Evolutionary conservation across 345 rosid species (phyloP), one percentile per base, ranked within the genome.

Genomic region (Heritiera littoralis): DNA sequence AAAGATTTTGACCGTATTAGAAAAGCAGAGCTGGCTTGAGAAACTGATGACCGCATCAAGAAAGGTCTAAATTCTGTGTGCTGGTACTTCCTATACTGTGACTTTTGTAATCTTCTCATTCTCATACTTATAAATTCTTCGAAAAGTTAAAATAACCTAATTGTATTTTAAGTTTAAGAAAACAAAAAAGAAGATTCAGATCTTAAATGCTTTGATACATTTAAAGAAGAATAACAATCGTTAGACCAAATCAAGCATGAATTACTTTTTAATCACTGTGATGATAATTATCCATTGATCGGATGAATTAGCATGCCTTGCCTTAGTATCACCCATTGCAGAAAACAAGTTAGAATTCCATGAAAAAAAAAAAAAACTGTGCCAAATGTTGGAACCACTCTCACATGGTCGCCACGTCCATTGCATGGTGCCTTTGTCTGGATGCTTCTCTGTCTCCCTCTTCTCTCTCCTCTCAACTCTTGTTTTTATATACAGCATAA

Each of bases 401-500:
- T 0, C 51, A 7, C 20, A 48, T 48, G 58, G 41, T 7, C 5
- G 58, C 58, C 58, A 70, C 20, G 74, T 70, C 18, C 58, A 70
- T 23, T 70, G 58, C 41, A 70, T 70, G 71, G 71, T 17, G 71
- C 23, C 2, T 66, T 40, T 66, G 71, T 28, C 71, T 66, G 48
- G 70, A 66, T 40, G n/a, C 58, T 28, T 70, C 58, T 13, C 0
- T 49, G 17, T 70, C 74, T 17, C 49, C 14, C 43, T 69, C 55
- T 48, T 38, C 48, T 17, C 49, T 35, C 43, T 69, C 55, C 70
- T 38, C 48, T 15, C 46, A 38, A 38, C 69, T 65, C 46, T 46
- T 23, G 56, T 48, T 23, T 70, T 23, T 48, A 70, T 48, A 70
- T 35, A 48, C 41, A 51, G 18, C 54, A 49, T 3, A 23, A 17